Evolutionary conservation across 306 rosid genomes (phyloP).

Genomic region (Castanea mollissima): DNA sequence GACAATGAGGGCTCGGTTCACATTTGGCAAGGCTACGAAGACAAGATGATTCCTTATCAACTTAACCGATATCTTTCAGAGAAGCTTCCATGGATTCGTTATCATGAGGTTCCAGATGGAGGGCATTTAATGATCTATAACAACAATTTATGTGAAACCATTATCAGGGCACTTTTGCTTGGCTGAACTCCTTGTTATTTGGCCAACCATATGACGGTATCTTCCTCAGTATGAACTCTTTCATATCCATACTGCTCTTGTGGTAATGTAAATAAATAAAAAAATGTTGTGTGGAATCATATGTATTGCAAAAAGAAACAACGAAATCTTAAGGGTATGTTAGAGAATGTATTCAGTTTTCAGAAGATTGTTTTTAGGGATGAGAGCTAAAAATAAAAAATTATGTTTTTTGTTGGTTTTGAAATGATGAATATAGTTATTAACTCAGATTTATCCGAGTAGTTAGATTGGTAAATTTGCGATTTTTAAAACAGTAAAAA

Average conservation of each 20-base stretch:
- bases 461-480: too few relatives aligned
- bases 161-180: slow-evolving; percentile 50
- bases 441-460: too few relatives aligned
- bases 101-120: slow-evolving; percentile 61
- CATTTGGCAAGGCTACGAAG: slow-evolving; percentile 73
- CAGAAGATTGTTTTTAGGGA: too few relatives aligned
- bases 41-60: slow-evolving; percentile 47
- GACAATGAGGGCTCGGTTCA: slow-evolving; percentile 51
- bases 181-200: slow-evolving; percentile 10
- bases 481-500: too few relatives aligned
- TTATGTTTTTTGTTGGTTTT: too few relatives aligned
- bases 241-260: neutral
- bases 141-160: slow-evolving; percentile 40
- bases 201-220: neutral
- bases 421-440: too few relatives aligned
- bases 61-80: slow-evolving; percentile 50
- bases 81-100: slow-evolving; percentile 71
- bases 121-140: slow-evolving; percentile 54
- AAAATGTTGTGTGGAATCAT: neutral
- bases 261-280: neutral
- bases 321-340: too few relatives aligned
- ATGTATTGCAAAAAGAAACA: neutral
- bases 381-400: too few relatives aligned
- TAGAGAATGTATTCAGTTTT: too few relatives aligned
- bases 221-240: neutral